These are phyloP conservation scores for Pseudogymnoascus sp. DNA, from an alignment of 2,329 filamentous ascomycete genomes.

Conservation along the genomic window DNA sequence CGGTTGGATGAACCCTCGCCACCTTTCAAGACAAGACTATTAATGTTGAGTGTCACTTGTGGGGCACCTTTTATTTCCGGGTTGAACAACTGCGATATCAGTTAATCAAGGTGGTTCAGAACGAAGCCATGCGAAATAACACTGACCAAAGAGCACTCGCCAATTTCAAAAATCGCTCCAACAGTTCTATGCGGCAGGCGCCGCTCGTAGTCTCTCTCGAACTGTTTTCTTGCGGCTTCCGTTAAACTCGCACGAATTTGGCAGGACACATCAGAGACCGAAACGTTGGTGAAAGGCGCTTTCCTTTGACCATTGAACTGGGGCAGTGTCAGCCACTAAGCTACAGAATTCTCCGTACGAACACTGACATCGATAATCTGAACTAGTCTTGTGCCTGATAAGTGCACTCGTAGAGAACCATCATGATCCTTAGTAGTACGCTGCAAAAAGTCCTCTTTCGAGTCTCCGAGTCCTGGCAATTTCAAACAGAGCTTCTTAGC, in stretches of 20 bases:
- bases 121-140: background rate
- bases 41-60: slow-evolving; percentile 3
- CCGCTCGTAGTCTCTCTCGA: background rate
- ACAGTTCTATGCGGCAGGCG: background rate
- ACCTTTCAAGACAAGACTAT: slow-evolving; percentile 3
- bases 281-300: background rate
- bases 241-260: background rate
- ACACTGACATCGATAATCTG: slow-evolving; percentile 2
- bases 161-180: background rate
- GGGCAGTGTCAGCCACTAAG: background rate
- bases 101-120: background rate
- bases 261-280: background rate
- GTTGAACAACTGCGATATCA: background rate
- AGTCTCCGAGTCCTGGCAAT: background rate
- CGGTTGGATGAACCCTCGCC: background rate
- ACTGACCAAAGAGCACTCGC: background rate
- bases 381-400: background rate
- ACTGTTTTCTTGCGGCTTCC: background rate
- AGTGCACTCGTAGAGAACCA: background rate
- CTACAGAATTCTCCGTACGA: background rate
- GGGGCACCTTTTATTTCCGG: background rate
- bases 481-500: background rate
- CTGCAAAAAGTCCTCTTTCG: background rate
- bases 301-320: background rate
- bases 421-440: background rate